Evolutionary conservation across 305 asterid genomes (phyloP).

Genomic region (Plantago lanceolata): DNA sequence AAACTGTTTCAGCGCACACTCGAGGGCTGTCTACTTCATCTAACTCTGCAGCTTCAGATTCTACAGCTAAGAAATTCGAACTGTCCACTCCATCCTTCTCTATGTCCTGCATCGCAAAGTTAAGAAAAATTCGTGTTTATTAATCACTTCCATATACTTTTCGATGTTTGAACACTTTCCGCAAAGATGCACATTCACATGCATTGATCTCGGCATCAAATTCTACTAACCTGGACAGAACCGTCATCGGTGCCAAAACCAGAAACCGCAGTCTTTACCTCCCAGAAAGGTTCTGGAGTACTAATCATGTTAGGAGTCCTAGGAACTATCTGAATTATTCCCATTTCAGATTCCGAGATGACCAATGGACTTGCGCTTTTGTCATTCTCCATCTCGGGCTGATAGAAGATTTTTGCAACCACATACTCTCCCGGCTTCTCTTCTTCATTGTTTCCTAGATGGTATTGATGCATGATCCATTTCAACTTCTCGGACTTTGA

Average conservation of each 20-base stretch:
- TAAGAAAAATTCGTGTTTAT: neutral
- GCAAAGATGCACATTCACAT: neutral
- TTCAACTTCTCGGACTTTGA: constrained; percentile 56
- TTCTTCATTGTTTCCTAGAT: constrained; percentile 60
- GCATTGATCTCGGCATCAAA: constrained; percentile 5
- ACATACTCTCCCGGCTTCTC: constrained; percentile 69
- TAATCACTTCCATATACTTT: neutral
- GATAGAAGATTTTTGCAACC: constrained; percentile 70
- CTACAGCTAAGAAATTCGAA: neutral
- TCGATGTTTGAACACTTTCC: neutral
- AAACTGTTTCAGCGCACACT: neutral
- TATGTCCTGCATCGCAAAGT: neutral
- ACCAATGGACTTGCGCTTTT: constrained; percentile 27
- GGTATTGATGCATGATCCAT: constrained; percentile 97
- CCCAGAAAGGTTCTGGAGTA: constrained; percentile 56
- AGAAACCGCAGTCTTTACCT: constrained; percentile 41
- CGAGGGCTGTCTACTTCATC: constrained; percentile 27
- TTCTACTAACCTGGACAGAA: constrained; percentile 41
- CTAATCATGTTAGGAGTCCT: constrained; percentile 54
- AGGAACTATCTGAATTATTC: constrained; percentile 40
- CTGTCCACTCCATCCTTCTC: neutral
- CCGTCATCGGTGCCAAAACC: constrained; percentile 36
- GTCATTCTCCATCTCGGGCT: constrained; percentile 46
- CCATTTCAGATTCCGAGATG: constrained; percentile 42
- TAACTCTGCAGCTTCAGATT: neutral